These are phyloP conservation scores for Eucalyptus camaldulensis DNA, from an alignment of 345 rosid genomes.

Conservation along the genomic window DNA sequence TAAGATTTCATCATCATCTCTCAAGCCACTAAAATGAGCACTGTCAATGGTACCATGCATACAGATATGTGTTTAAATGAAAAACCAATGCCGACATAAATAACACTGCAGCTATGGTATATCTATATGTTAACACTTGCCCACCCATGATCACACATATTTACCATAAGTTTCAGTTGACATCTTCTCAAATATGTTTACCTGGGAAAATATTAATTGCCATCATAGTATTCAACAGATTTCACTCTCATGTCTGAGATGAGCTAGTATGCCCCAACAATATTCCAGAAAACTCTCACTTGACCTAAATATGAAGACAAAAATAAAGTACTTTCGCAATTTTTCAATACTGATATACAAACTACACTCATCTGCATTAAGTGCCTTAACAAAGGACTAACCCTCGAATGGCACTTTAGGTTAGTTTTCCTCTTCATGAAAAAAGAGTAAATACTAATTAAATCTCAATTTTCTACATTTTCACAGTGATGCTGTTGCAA, in stretches of 20 bases:
- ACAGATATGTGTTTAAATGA: background rate
- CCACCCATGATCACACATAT: background rate
- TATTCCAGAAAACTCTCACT: background rate
- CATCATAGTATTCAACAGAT: background rate
- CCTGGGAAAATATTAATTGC: background rate
- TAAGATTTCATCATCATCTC: background rate
- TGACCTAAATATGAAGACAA: background rate
- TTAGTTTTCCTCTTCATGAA: background rate
- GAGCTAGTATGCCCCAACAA: background rate
- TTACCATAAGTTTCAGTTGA: background rate
- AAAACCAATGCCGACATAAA: background rate
- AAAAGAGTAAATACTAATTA: background rate
- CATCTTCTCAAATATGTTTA: background rate
- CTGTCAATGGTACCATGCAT: background rate
- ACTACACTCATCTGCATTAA: background rate
- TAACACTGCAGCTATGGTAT: background rate
- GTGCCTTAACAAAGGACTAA: background rate
- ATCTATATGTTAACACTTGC: background rate
- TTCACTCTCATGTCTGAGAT: background rate
- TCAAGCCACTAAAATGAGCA: background rate
- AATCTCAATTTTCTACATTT: conserved; percentile 3
- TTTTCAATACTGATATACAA: background rate
- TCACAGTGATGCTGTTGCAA: conserved; percentile 73
- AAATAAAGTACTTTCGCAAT: background rate
- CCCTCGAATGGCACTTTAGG: background rate